Conservation (phyloP, 2,329 filamentous ascomycete genomes). For the Gremmenia infestans region DNA sequence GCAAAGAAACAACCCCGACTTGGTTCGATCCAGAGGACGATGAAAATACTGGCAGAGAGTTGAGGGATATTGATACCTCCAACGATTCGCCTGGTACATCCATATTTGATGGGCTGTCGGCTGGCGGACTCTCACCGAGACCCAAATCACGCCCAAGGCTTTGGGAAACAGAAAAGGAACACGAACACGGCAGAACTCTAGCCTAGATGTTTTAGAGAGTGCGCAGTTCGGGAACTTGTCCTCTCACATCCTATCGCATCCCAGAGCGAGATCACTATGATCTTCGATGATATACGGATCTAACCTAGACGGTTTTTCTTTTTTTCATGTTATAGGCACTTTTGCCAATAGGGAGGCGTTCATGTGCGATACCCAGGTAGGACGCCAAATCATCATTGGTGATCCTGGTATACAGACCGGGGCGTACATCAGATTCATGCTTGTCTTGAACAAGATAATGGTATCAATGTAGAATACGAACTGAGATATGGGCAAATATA, state of each 20-base stretch:
- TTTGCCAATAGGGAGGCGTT: conserved; percentile 20
- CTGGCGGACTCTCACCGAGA: conserved; percentile 23
- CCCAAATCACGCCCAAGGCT: conserved; percentile 19
- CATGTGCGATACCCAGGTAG: conserved; percentile 15
- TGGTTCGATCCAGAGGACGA: conserved; percentile 27
- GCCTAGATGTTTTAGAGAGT: conserved; percentile 1
- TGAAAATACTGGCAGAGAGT: conserved; percentile 8
- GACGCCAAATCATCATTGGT: not conserved
- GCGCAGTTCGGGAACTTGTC: not conserved
- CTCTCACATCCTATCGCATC: not conserved
- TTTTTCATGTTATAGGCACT: conserved; percentile 13
- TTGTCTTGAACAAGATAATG: not conserved
- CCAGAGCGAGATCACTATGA: not conserved
- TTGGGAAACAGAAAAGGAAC: conserved; percentile 15
- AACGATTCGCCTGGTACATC: conserved; percentile 22
- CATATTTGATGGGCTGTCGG: conserved; percentile 14
- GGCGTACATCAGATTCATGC: conserved; percentile 9
- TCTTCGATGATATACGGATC: not conserved
- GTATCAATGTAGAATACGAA: not conserved
- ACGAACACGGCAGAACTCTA: conserved; percentile 13
- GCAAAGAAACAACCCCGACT: conserved; percentile 15
- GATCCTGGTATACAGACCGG: not conserved
- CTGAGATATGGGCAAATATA: not conserved
- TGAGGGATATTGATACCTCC: conserved; percentile 9
- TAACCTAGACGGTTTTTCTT: conserved; percentile 2